Conservation (phyloP, 2,329 filamentous ascomycete genomes). For the Penicillium polonicum region DNA sequence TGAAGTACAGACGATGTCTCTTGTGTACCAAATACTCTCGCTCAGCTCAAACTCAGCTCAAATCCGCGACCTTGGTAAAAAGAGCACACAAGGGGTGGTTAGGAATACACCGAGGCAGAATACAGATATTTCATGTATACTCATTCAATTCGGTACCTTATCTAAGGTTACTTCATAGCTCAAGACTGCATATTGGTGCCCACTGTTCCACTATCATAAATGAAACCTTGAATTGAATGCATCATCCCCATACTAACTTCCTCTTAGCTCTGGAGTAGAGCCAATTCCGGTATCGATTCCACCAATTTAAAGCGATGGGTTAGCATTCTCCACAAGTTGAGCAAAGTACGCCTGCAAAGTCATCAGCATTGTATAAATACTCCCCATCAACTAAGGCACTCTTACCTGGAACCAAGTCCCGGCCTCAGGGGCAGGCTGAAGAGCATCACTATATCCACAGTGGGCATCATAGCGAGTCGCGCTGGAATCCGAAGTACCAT, state of each 20-base stretch:
- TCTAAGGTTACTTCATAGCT: too few species aligned
- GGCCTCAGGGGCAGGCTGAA: constrained; percentile 67
- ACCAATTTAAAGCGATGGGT: constrained; percentile 22
- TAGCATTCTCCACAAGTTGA: constrained; percentile 31
- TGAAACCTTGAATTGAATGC: not conserved
- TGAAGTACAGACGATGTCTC: too few species aligned
- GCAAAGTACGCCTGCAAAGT: constrained; percentile 30
- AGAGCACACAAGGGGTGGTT: too few species aligned
- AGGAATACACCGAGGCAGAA: too few species aligned
- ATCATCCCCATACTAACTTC: not conserved
- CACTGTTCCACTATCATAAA: not conserved
- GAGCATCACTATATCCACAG: constrained; percentile 55
- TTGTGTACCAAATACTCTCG: too few species aligned
- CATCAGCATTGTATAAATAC: constrained; percentile 23
- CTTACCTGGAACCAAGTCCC: constrained; percentile 63
- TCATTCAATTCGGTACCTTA: too few species aligned
- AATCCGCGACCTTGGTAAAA: too few species aligned
- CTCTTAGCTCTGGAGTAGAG: too few species aligned
- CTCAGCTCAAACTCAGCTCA: too few species aligned
- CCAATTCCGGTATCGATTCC: too few species aligned
- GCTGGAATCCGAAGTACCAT: constrained; percentile 51
- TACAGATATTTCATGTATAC: too few species aligned
- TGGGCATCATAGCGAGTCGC: constrained; percentile 55
- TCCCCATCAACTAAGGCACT: constrained; percentile 25
- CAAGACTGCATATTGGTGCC: too few species aligned